phyloP scores from a whole-genome alignment of 305 asterid genomes.

The Rubia peregrina region DNA sequence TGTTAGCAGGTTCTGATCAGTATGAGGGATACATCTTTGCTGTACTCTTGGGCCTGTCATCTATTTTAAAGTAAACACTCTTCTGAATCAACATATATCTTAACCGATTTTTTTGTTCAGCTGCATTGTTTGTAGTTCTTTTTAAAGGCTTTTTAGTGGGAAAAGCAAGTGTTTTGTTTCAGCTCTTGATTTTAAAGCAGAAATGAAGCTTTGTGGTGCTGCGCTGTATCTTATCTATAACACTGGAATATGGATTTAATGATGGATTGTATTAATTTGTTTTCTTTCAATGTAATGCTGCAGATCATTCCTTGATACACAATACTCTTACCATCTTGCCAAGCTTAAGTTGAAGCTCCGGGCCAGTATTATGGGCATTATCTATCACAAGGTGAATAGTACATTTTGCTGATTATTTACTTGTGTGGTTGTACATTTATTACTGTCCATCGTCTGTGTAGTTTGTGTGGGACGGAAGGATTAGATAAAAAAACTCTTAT shows the following conservation, averaged over 20 bases:
- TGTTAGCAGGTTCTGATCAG: conserved; percentile 51
- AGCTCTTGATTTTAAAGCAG: background rate
- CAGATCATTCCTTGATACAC: conserved; percentile 98
- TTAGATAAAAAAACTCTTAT: background rate
- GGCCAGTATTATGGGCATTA: conserved; percentile 77
- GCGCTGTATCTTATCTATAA: background rate
- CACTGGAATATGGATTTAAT: background rate
- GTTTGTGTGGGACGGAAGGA: background rate
- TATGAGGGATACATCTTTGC: conserved; percentile 84
- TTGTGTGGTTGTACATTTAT: background rate
- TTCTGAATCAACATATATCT: conserved; percentile 4
- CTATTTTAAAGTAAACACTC: conserved; percentile 69
- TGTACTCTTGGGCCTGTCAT: conserved; percentile 77
- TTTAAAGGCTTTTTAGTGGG: background rate
- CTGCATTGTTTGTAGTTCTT: conserved; percentile 1
- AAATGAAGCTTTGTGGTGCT: background rate
- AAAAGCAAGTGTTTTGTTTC: background rate
- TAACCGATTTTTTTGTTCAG: conserved; percentile 5
- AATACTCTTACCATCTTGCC: conserved; percentile 74
- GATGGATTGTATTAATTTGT: background rate
- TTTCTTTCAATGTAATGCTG: conserved; percentile 24
- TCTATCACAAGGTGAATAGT: conserved; percentile 68
- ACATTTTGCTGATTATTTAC: background rate
- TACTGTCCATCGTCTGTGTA: background rate
- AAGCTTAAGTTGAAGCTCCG: conserved; percentile 81